phyloP scores from a whole-genome alignment of 108 stramenopile genomes.

The Nitzschia palea region DNA sequence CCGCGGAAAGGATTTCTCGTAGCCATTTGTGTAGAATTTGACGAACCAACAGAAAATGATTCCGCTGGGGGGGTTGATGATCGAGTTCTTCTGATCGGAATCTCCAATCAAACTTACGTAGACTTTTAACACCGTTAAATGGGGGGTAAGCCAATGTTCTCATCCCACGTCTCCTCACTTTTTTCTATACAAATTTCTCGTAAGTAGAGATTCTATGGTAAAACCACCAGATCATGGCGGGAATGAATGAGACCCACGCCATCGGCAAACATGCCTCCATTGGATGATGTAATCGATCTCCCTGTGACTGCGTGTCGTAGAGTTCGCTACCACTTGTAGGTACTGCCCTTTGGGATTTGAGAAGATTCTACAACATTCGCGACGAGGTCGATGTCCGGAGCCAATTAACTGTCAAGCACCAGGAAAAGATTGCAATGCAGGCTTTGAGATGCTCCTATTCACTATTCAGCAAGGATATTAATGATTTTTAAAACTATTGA shows the following conservation, averaged over 20 bases:
- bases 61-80: background rate
- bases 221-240: background rate
- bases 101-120: constrained; percentile 5
- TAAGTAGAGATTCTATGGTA: background rate
- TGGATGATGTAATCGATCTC: too few relatives aligned
- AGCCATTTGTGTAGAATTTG: background rate
- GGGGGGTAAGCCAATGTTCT: background rate
- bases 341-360: too few relatives aligned
- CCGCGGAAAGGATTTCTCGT: background rate
- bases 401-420: too few relatives aligned
- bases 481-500: too few relatives aligned
- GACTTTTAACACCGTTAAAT: background rate
- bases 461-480: too few relatives aligned
- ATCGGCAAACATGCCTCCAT: too few relatives aligned
- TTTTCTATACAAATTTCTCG: background rate
- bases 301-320: too few relatives aligned
- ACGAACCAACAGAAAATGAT: background rate
- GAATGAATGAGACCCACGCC: constrained; percentile 14
- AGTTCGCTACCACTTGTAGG: too few relatives aligned
- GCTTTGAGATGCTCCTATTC: too few relatives aligned
- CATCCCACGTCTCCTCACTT: constrained; percentile 2
- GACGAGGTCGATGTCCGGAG: too few relatives aligned
- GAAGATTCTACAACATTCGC: too few relatives aligned
- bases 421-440: too few relatives aligned
- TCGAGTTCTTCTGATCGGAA: constrained; percentile 6